phyloP scores from a whole-genome alignment of 2,329 filamentous ascomycete genomes.

The Colletotrichum filicis region DNA sequence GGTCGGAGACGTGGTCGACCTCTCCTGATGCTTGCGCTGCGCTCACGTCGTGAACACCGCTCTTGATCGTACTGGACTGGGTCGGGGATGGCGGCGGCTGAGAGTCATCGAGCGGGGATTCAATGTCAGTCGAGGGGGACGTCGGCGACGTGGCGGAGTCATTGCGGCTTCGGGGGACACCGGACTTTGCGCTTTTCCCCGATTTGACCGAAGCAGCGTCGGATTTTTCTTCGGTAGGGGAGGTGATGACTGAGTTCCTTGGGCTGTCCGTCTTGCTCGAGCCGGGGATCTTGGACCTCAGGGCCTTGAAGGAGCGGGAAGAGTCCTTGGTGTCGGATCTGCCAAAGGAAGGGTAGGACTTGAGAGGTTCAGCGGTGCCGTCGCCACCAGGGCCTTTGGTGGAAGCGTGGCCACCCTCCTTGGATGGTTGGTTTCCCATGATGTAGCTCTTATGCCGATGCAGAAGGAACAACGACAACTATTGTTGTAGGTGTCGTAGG shows the following conservation, averaged over 20 bases:
- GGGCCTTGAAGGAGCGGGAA: slow-evolving; percentile 83
- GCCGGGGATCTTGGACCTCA: slow-evolving; percentile 91
- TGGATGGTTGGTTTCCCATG: slow-evolving; percentile 84
- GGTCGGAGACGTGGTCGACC: slow-evolving; percentile 93
- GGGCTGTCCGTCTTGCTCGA: slow-evolving; percentile 81
- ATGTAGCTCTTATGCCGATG: slow-evolving; percentile 36
- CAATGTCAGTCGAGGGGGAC: slow-evolving; percentile 49
- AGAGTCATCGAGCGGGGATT: slow-evolving; percentile 61
- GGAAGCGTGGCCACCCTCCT: slow-evolving; percentile 60
- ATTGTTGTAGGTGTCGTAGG: slow-evolving; percentile 19
- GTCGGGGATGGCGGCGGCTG: slow-evolving; percentile 87
- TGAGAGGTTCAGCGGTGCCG: slow-evolving; percentile 66
- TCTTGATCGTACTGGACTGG: slow-evolving; percentile 77
- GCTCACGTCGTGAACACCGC: slow-evolving; percentile 77
- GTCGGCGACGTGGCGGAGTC: slow-evolving; percentile 55
- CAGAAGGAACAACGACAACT: not conserved
- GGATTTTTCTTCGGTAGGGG: slow-evolving; percentile 76
- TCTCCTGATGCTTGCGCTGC: slow-evolving; percentile 88
- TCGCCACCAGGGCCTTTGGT: slow-evolving; percentile 60
- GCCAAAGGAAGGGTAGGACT: slow-evolving; percentile 91
- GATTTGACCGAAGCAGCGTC: slow-evolving; percentile 83
- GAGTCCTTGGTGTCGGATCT: slow-evolving; percentile 95
- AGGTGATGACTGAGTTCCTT: slow-evolving; percentile 76
- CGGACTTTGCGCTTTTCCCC: slow-evolving; percentile 68
- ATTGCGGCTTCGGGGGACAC: slow-evolving; percentile 57